Evolutionary conservation across 2,329 filamentous ascomycete species (phyloP).

Genomic region (Xylariomycetidae sp.): DNA sequence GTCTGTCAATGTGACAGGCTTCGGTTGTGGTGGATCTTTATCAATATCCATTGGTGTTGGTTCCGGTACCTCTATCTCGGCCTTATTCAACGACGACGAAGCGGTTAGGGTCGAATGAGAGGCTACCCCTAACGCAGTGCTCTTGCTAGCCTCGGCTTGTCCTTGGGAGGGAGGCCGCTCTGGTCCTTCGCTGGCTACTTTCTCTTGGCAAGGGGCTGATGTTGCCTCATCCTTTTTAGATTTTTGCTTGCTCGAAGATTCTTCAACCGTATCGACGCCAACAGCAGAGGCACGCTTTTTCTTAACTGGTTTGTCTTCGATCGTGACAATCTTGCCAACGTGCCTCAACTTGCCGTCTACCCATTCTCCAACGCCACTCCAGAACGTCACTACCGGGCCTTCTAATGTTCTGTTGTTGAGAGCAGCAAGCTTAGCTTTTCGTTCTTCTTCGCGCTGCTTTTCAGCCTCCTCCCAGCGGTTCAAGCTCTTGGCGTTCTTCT

Average conservation of each 20-base stretch:
- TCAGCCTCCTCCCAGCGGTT: slow-evolving; percentile 94
- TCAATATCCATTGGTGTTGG: too few relatives aligned
- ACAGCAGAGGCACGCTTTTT: slow-evolving; percentile 43
- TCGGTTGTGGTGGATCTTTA: too few relatives aligned
- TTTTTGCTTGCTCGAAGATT: slow-evolving; percentile 20
- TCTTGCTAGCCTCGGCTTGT: not conserved
- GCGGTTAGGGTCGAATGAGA: not conserved
- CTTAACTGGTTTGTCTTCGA: slow-evolving; percentile 53
- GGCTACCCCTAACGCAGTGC: not conserved
- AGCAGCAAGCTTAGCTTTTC: slow-evolving; percentile 77
- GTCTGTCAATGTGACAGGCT: too few relatives aligned
- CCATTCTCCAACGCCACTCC: slow-evolving; percentile 87
- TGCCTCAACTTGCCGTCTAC: slow-evolving; percentile 69
- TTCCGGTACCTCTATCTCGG: slow-evolving; percentile 5
- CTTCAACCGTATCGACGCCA: slow-evolving; percentile 13
- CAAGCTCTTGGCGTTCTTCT: slow-evolving; percentile 81
- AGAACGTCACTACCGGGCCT: slow-evolving; percentile 85
- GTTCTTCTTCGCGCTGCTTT: slow-evolving; percentile 79
- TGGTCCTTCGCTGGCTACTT: slow-evolving; percentile 6
- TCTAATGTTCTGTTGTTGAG: slow-evolving; percentile 81
- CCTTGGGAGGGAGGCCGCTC: slow-evolving; percentile 4
- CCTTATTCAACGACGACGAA: slow-evolving; percentile 4
- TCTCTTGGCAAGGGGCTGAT: slow-evolving; percentile 7
- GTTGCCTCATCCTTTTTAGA: slow-evolving; percentile 8
- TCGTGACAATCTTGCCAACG: slow-evolving; percentile 60